A percentile compares a stretch with the other conserved stretches of the same genome.
phyloP scores from a whole-genome alignment of 208 protist species.

The Trypanosoma avium region DNA sequence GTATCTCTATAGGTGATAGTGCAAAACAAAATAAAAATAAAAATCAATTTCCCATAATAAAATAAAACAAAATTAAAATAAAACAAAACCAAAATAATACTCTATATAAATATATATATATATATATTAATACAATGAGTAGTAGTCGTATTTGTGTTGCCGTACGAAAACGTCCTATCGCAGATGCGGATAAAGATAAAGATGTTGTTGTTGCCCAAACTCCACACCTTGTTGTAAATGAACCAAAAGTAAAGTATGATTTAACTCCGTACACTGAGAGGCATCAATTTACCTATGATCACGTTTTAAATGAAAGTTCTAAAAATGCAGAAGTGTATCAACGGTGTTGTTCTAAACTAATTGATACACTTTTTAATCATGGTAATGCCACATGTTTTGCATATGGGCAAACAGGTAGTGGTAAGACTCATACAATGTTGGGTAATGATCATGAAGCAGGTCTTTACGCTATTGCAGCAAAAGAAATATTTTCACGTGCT shows the following conservation, averaged over 20 bases:
- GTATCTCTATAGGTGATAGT: slow-evolving; percentile 9
- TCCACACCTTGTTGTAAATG: slow-evolving; percentile 80
- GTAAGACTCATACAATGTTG: slow-evolving; percentile 95
- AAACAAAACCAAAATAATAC: not conserved
- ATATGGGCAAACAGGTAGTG: slow-evolving; percentile 97
- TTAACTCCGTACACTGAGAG: slow-evolving; percentile 95
- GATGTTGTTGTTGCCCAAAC: slow-evolving; percentile 86
- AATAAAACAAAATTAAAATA: slow-evolving; percentile 2
- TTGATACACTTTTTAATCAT: slow-evolving; percentile 95
- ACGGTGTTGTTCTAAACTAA: slow-evolving; percentile 90
- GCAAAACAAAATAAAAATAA: slow-evolving; percentile 15
- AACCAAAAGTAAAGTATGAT: slow-evolving; percentile 95
- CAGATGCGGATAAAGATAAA: slow-evolving; percentile 67
- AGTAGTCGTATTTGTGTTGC: slow-evolving; percentile 88
- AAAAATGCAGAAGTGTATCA: slow-evolving; percentile 94
- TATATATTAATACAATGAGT: slow-evolving; percentile 24
- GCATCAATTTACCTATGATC: slow-evolving; percentile 96
- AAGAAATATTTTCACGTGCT: slow-evolving; percentile 92
- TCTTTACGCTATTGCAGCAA: slow-evolving; percentile 94
- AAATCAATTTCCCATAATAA: not conserved
- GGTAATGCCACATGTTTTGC: slow-evolving; percentile 97
- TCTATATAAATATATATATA: not conserved
- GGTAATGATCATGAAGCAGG: slow-evolving; percentile 84
- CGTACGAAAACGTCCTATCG: slow-evolving; percentile 88
- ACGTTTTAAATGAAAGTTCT: slow-evolving; percentile 90